phyloP scores from a whole-genome alignment of 495 filamentous ascomycete genomes.

The Talaromyces wortmannii region DNA sequence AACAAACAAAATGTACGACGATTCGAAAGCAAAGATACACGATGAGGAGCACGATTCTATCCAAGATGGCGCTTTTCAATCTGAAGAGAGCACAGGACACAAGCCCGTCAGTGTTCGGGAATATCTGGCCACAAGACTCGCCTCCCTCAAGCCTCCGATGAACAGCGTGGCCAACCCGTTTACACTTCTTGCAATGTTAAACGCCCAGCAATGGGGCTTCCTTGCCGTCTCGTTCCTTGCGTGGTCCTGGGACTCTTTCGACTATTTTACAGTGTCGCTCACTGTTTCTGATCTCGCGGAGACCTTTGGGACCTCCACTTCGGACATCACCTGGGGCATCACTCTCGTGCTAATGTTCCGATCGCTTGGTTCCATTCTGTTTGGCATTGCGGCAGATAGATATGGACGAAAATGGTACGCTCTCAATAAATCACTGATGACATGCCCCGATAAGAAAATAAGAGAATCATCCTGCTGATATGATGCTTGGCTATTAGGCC shows the following conservation, averaged over 20 bases:
- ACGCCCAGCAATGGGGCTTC: conserved; percentile 51
- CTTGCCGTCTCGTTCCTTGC: conserved; percentile 57
- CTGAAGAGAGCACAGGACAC: neutral
- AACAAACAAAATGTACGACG: neutral
- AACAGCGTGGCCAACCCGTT: conserved; percentile 42
- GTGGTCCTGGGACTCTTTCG: conserved; percentile 68
- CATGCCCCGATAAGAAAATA: neutral
- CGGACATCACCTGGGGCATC: conserved; percentile 65
- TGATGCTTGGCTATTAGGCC: conserved; percentile 21
- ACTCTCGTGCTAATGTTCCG: conserved; percentile 67
- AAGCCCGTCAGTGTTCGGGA: neutral
- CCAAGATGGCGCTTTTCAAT: neutral
- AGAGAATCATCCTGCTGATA: neutral
- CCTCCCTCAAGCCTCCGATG: neutral
- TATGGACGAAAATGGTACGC: conserved; percentile 66
- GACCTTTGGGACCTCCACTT: conserved; percentile 58
- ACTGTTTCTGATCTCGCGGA: conserved; percentile 60
- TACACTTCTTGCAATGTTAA: conserved; percentile 49
- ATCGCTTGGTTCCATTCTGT: conserved; percentile 61
- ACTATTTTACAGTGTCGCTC: conserved; percentile 72
- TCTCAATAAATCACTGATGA: neutral
- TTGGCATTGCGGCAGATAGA: conserved; percentile 66
- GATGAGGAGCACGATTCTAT: neutral
- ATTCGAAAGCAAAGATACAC: neutral
- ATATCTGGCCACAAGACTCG: neutral